phyloP scores from a whole-genome alignment of 2,329 filamentous ascomycete species.

The Grosmannia penicillata region DNA sequence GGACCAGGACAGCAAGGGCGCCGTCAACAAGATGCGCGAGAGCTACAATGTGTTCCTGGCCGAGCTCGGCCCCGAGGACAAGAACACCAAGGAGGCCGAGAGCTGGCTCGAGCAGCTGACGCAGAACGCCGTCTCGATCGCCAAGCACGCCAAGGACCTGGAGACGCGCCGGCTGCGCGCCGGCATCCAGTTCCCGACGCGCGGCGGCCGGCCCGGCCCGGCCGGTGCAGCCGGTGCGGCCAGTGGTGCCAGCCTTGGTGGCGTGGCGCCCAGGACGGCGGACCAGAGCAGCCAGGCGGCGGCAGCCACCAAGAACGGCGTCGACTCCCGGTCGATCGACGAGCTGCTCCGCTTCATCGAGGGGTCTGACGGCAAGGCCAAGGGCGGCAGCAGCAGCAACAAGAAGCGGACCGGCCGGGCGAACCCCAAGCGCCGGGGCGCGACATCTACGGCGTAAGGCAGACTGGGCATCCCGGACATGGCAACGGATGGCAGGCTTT shows the following conservation, averaged over 20 bases:
- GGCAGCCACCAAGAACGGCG: slow-evolving; percentile 21
- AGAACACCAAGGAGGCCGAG: slow-evolving; percentile 96
- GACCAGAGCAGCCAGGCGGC: slow-evolving; percentile 6
- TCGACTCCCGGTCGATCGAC: slow-evolving; percentile 77
- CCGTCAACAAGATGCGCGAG: slow-evolving; percentile 87
- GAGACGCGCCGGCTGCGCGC: slow-evolving; percentile 60
- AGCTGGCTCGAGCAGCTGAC: slow-evolving; percentile 94
- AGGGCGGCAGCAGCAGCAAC: slow-evolving; percentile 16
- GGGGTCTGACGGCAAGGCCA: slow-evolving; percentile 43
- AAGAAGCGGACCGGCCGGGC: slow-evolving; percentile 26
- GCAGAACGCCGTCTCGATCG: slow-evolving; percentile 85
- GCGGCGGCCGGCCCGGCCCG: slow-evolving; percentile 41
- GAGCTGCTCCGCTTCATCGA: slow-evolving; percentile 93
- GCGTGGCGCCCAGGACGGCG: neutral
- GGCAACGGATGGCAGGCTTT: too few species aligned
- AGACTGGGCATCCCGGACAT: too few species aligned
- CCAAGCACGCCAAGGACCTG: slow-evolving; percentile 81
- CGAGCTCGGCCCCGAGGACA: slow-evolving; percentile 76
- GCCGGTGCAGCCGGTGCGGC: slow-evolving; percentile 21
- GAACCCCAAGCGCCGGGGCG: slow-evolving; percentile 40
- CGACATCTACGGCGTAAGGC: neutral
- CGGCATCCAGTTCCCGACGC: slow-evolving; percentile 52
- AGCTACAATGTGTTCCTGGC: slow-evolving; percentile 90
- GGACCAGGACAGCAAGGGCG: slow-evolving; percentile 87
- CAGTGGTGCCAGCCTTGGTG: slow-evolving; percentile 14